phyloP scores from a whole-genome alignment of 371 early-diverging fungal genomes.

The Amoeboaphelidium protococcarum region DNA sequence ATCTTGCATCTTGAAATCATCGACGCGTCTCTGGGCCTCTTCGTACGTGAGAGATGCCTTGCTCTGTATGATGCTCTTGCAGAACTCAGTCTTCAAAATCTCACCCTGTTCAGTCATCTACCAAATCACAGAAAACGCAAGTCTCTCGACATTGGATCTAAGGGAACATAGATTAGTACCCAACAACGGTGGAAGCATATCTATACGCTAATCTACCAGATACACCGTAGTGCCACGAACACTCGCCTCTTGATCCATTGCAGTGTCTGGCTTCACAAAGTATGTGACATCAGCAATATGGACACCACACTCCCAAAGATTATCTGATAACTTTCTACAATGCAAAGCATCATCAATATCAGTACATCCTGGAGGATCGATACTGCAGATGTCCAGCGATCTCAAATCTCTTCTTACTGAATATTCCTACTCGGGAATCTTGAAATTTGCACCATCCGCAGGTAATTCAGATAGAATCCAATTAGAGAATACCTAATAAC shows the following conservation, averaged over 20 bases:
- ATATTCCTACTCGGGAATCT: constrained; percentile 34
- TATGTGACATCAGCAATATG: constrained; percentile 97
- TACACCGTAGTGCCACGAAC: constrained; percentile 85
- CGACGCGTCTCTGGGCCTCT: constrained; percentile 79
- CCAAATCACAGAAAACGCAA: constrained; percentile 62
- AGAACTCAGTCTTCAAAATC: constrained; percentile 37
- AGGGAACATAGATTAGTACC: constrained; percentile 78
- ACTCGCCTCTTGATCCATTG: constrained; percentile 68
- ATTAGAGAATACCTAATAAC: constrained; percentile 64
- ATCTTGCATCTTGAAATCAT: constrained; percentile 70
- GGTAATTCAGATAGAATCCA: constrained; percentile 57
- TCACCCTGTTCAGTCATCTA: constrained; percentile 48
- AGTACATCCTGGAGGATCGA: constrained; percentile 97
- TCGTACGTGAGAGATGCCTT: constrained; percentile 89
- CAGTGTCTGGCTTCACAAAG: constrained; percentile 59
- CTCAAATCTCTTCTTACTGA: constrained; percentile 52
- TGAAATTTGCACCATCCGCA: constrained; percentile 56
- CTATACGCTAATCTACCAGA: constrained; percentile 79
- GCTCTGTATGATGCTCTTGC: constrained; percentile 76
- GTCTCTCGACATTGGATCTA: constrained; percentile 60
- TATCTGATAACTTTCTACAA: constrained; percentile 46
- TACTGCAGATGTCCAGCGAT: constrained; percentile 62
- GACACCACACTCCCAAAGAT: constrained; percentile 64
- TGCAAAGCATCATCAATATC: constrained; percentile 99
- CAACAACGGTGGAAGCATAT: constrained; percentile 77